A percentile compares a stretch with the other conserved stretches of the same genome.
Conservation (phyloP, 106 monocot genomes). For the Dendrobium officinale region DNA sequence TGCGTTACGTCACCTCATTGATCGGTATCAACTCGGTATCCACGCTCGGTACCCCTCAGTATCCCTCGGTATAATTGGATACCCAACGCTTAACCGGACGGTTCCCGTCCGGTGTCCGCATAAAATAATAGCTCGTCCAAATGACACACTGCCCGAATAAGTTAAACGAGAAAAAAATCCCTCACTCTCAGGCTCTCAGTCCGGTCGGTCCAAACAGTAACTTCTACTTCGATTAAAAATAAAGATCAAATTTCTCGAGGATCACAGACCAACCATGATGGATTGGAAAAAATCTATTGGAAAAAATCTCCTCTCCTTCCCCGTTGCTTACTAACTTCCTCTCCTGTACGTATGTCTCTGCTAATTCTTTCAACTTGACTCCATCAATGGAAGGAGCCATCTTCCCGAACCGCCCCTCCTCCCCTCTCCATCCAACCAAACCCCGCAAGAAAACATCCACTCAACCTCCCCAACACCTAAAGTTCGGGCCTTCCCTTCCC, state of each 20-base stretch:
- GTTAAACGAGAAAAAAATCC: too few relatives aligned
- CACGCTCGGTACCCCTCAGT: too few relatives aligned
- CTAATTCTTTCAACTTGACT: background rate
- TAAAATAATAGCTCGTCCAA: too few relatives aligned
- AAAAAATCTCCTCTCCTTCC: background rate
- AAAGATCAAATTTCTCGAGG: background rate
- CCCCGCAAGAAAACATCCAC: slow-evolving; percentile 24
- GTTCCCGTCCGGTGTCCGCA: too few relatives aligned
- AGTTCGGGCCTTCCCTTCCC: slow-evolving; percentile 49
- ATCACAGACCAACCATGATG: background rate
- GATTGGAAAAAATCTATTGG: too few relatives aligned
- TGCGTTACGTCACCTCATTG: too few relatives aligned
- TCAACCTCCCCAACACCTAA: slow-evolving; percentile 22
- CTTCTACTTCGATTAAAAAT: background rate
- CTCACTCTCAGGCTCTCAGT: too few relatives aligned
- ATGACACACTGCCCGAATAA: too few relatives aligned
- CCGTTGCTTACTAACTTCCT: background rate
- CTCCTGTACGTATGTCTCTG: background rate
- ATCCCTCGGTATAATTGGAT: too few relatives aligned
- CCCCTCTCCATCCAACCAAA: slow-evolving; percentile 28
- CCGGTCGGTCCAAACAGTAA: too few relatives aligned
- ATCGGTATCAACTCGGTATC: too few relatives aligned
- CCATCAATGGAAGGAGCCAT: slow-evolving; percentile 51
- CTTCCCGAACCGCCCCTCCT: slow-evolving; percentile 48
- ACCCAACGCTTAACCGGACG: too few relatives aligned